phyloP scores from a whole-genome alignment of 2,329 filamentous ascomycete species.

The Exophiala spinifera region DNA sequence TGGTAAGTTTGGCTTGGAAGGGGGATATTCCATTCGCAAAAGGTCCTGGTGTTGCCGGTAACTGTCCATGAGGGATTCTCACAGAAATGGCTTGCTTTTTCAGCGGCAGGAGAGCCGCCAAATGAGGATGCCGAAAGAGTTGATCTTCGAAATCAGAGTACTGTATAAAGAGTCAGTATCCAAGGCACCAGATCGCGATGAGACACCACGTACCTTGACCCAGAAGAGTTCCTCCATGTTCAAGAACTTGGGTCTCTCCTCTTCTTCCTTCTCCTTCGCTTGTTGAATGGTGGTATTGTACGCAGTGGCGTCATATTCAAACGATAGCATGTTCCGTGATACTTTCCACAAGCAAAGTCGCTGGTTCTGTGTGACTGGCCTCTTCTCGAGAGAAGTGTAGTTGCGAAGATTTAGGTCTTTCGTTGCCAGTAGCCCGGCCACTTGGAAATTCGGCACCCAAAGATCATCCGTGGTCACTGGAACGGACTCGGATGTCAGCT shows the following conservation, averaged over 20 bases:
- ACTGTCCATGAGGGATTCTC: slow-evolving; percentile 5
- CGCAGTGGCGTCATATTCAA: slow-evolving; percentile 39
- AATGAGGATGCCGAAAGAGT: slow-evolving; percentile 47
- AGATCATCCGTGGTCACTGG: slow-evolving; percentile 40
- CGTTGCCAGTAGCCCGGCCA: slow-evolving; percentile 47
- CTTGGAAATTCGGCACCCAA: slow-evolving; percentile 50
- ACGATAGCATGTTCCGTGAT: slow-evolving; percentile 45
- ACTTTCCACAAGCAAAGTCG: slow-evolving; percentile 48
- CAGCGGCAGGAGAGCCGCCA: slow-evolving; percentile 26
- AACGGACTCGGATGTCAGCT: slow-evolving; percentile 42
- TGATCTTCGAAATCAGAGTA: slow-evolving; percentile 51
- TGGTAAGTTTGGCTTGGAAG: slow-evolving; percentile 11
- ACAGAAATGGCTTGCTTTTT: slow-evolving; percentile 23
- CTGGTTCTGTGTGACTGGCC: slow-evolving; percentile 42
- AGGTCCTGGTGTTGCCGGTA: slow-evolving; percentile 3
- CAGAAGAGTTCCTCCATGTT: slow-evolving; percentile 51
- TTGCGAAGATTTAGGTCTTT: slow-evolving; percentile 50
- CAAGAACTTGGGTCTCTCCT: slow-evolving; percentile 47
- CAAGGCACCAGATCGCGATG: slow-evolving; percentile 1
- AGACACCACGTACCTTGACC: slow-evolving; percentile 42
- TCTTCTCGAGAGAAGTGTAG: slow-evolving; percentile 42
- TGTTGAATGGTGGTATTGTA: slow-evolving; percentile 39
- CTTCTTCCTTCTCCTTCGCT: slow-evolving; percentile 41
- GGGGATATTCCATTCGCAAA: slow-evolving; percentile 12
- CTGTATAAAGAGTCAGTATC: slow-evolving; percentile 30